Evolutionary conservation across 495 filamentous ascomycete species (phyloP).

Genomic region (Lophiotrema nucula): DNA sequence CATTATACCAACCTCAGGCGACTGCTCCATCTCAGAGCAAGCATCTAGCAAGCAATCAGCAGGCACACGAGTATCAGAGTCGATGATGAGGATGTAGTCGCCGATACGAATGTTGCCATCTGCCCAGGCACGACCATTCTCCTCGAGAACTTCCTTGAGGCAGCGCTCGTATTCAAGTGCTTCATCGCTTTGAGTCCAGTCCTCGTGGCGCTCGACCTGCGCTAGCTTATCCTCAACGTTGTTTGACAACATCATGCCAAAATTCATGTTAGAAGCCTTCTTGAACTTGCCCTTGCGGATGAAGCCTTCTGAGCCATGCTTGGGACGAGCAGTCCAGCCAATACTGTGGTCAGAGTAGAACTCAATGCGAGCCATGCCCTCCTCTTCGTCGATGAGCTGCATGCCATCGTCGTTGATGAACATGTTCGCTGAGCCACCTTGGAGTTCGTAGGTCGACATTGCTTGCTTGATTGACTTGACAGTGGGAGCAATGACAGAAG

Average conservation of each 20-base stretch:
- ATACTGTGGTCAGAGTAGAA: conserved; percentile 51
- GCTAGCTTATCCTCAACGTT: conserved; percentile 60
- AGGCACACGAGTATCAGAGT: conserved; percentile 44
- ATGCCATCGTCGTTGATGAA: conserved; percentile 52
- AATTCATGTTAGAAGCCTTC: conserved; percentile 74
- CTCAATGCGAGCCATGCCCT: conserved; percentile 56
- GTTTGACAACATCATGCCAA: conserved; percentile 57
- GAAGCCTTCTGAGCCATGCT: conserved; percentile 58
- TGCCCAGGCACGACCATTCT: conserved; percentile 40
- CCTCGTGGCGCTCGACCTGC: conserved; percentile 29
- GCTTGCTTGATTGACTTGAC: conserved; percentile 61
- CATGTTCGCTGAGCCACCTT: conserved; percentile 51
- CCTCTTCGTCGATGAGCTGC: conserved; percentile 50
- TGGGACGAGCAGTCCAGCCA: conserved; percentile 45
- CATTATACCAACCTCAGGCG: conserved; percentile 48
- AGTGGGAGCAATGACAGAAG: conserved; percentile 61
- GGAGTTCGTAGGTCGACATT: conserved; percentile 65
- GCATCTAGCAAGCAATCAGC: conserved; percentile 49
- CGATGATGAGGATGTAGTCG: conserved; percentile 41
- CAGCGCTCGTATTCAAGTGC: conserved; percentile 32
- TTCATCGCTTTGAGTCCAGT: conserved; percentile 39
- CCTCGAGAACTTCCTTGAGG: conserved; percentile 34
- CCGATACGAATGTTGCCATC: conserved; percentile 44
- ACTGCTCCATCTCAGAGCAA: conserved; percentile 50
- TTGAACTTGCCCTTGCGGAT: conserved; percentile 67